phyloP scores from a whole-genome alignment of 2,329 filamentous ascomycete genomes.

The Cladosporium velox region DNA sequence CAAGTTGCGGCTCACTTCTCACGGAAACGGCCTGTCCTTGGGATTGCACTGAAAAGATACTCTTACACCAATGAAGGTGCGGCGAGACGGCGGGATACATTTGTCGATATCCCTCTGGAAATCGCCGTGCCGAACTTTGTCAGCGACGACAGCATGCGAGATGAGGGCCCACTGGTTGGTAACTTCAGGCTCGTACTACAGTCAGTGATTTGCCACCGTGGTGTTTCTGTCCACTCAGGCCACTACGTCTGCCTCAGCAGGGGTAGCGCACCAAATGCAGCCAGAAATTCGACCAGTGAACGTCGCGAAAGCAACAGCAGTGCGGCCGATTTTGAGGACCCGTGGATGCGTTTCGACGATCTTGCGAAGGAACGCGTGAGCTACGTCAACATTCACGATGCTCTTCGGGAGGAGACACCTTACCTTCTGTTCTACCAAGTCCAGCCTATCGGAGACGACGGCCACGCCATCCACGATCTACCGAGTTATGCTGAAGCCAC shows the following conservation, averaged over 20 bases:
- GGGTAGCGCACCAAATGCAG: constrained; percentile 56
- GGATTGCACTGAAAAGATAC: constrained; percentile 91
- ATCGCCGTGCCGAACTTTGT: constrained; percentile 86
- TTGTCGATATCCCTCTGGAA: constrained; percentile 88
- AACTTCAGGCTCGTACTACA: constrained; percentile 93
- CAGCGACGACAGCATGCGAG: constrained; percentile 70
- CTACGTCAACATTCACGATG: constrained; percentile 74
- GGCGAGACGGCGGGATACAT: constrained; percentile 73
- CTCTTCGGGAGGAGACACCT: constrained; percentile 82
- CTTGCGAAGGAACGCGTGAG: constrained; percentile 71
- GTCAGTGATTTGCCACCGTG: constrained; percentile 89
- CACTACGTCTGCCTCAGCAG: constrained; percentile 89
- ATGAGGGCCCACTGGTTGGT: constrained; percentile 69
- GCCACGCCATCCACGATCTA: constrained; percentile 39
- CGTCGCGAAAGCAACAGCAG: constrained; percentile 43
- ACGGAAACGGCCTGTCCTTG: constrained; percentile 77
- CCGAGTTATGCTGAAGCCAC: constrained; percentile 47
- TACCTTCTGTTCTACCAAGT: constrained; percentile 97
- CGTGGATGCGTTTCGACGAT: constrained; percentile 94
- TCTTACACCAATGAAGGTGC: constrained; percentile 69
- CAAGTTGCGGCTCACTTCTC: constrained; percentile 90
- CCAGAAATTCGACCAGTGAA: constrained; percentile 54
- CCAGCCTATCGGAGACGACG: constrained; percentile 76
- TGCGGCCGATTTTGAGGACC: constrained; percentile 66
- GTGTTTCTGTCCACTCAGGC: constrained; percentile 79